Evolutionary conservation across 1,284 basidiomycete species (phyloP).

Genomic region (Ganoderma meredithae): DNA sequence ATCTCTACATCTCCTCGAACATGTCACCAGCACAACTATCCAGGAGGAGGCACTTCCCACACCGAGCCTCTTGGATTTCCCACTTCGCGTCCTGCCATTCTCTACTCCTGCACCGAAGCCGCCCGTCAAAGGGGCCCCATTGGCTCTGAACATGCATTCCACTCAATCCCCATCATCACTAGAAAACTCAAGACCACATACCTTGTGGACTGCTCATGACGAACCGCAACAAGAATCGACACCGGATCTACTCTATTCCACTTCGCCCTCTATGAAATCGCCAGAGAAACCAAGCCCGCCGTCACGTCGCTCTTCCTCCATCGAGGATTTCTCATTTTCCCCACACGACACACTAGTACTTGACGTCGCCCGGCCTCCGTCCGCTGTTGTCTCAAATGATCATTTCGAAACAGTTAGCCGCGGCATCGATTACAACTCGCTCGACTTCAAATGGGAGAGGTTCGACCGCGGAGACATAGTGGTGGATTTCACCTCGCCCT

Average conservation of each 20-base stretch:
- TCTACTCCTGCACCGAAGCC: conserved; percentile 30
- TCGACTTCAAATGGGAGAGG: conserved; percentile 66
- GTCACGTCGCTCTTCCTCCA: background rate
- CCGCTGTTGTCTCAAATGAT: background rate
- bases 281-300: background rate
- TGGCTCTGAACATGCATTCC: background rate
- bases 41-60: background rate
- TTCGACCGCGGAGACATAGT: conserved; percentile 46
- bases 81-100: conserved; percentile 20
- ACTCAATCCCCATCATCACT: background rate
- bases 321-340: background rate
- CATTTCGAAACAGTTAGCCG: conserved; percentile 32
- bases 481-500: conserved; percentile 10
- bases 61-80: background rate
- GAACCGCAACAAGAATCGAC: conserved; percentile 49
- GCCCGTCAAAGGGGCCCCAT: conserved; percentile 3
- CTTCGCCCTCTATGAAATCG: conserved; percentile 44
- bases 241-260: conserved; percentile 42
- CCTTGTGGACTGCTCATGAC: conserved; percentile 38
- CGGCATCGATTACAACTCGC: conserved; percentile 23
- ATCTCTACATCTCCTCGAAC: background rate
- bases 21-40: background rate
- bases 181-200: background rate
- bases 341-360: background rate
- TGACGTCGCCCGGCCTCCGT: background rate